Conservation (phyloP, 177 flowering plant species). For the Vitis hybrid region DNA sequence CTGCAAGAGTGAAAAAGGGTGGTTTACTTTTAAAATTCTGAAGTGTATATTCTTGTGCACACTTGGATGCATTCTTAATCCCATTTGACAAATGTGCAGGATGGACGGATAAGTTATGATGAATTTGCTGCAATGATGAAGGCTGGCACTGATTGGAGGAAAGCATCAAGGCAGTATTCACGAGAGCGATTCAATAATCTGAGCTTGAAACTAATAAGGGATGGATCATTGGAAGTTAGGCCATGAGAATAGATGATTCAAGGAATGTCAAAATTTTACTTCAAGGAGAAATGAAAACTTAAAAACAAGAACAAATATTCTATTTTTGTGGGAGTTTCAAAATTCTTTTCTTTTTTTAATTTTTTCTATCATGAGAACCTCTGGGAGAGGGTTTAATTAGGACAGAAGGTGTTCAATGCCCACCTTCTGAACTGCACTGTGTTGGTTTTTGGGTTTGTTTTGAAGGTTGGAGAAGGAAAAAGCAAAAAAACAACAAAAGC, state of each 20-base stretch:
- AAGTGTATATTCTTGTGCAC: background rate
- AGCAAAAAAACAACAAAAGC: too few relatives aligned
- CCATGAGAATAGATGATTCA: constrained; percentile 23
- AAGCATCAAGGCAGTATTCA: constrained; percentile 96
- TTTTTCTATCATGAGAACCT: too few relatives aligned
- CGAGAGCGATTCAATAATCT: constrained; percentile 87
- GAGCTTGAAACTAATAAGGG: constrained; percentile 72
- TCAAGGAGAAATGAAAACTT: too few relatives aligned
- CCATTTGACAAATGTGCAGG: constrained; percentile 45
- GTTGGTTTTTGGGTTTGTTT: too few relatives aligned
- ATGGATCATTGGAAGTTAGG: constrained; percentile 50
- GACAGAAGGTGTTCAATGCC: too few relatives aligned
- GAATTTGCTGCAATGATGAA: constrained; percentile 96
- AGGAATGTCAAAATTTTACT: background rate
- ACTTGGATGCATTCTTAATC: background rate
- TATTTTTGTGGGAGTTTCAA: background rate
- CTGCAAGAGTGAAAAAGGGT: too few relatives aligned
- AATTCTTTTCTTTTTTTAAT: too few relatives aligned
- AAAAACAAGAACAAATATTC: too few relatives aligned
- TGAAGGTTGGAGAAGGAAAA: too few relatives aligned
- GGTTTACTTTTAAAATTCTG: too few relatives aligned
- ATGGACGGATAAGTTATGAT: constrained; percentile 93
- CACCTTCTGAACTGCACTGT: too few relatives aligned
- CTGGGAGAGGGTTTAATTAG: too few relatives aligned
- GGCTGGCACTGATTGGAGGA: constrained; percentile 98